These are phyloP conservation scores for Acanthamoeba sp. DNA, from an alignment of 208 protist genomes.

Conservation along the genomic window DNA sequence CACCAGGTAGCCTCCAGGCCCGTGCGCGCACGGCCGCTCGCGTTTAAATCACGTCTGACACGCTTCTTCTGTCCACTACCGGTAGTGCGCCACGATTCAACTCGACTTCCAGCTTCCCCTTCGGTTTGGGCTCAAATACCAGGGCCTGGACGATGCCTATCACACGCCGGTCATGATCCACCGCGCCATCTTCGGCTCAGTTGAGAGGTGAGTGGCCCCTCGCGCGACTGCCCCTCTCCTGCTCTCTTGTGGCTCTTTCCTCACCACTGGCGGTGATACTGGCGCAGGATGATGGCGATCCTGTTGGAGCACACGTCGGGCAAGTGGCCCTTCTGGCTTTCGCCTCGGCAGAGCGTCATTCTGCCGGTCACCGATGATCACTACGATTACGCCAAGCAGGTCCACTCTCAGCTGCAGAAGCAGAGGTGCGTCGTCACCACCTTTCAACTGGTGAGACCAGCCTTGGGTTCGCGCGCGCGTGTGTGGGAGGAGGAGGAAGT, in stretches of 20 bases:
- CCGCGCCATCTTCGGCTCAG: slow-evolving; percentile 83
- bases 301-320: slow-evolving; percentile 81
- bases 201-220: slow-evolving; percentile 66
- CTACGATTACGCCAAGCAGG: slow-evolving; percentile 6
- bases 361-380: slow-evolving; percentile 72
- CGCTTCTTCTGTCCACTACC: slow-evolving; percentile 69
- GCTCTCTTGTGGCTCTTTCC: neutral
- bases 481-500: too few relatives aligned
- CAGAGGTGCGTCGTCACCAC: neutral
- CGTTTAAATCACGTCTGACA: neutral
- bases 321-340: slow-evolving; percentile 85
- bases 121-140: slow-evolving; percentile 86
- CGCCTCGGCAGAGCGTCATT: slow-evolving; percentile 79
- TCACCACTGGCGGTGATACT: neutral
- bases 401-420: slow-evolving; percentile 53
- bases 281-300: slow-evolving; percentile 81
- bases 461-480: too few relatives aligned
- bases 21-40: too few relatives aligned
- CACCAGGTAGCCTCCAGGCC: too few relatives aligned
- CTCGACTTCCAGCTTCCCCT: slow-evolving; percentile 89
- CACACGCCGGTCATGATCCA: slow-evolving; percentile 84
- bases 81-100: slow-evolving; percentile 90
- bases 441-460: neutral
- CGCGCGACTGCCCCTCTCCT: neutral
- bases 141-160: slow-evolving; percentile 47